phyloP scores from a whole-genome alignment of 495 filamentous ascomycete species.

The Neurospora hispaniola region DNA sequence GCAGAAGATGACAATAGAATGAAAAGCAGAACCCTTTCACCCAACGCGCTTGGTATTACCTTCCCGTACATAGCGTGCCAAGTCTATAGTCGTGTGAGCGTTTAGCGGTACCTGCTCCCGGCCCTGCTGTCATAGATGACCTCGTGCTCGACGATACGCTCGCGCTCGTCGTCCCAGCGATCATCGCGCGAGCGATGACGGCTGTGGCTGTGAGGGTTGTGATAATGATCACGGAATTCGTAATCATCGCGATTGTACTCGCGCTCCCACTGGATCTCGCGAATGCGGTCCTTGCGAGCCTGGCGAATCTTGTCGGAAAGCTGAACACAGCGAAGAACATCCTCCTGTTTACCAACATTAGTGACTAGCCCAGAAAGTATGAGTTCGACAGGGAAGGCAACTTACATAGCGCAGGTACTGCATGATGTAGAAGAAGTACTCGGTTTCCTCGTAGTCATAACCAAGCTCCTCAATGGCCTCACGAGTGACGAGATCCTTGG shows the following conservation, averaged over 20 bases:
- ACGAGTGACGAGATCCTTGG: slow-evolving; percentile 77
- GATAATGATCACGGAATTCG: slow-evolving; percentile 44
- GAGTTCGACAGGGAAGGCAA: slow-evolving; percentile 7
- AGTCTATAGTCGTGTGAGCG: neutral
- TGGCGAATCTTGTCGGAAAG: slow-evolving; percentile 72
- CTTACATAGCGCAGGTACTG: slow-evolving; percentile 81
- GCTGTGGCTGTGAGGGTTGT: slow-evolving; percentile 19
- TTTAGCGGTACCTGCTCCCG: slow-evolving; percentile 20
- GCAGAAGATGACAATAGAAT: neutral
- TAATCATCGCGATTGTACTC: slow-evolving; percentile 46
- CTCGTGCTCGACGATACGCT: slow-evolving; percentile 48
- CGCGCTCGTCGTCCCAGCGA: slow-evolving; percentile 44
- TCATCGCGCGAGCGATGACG: slow-evolving; percentile 23
- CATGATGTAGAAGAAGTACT: slow-evolving; percentile 83
- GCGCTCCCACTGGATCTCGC: slow-evolving; percentile 74
- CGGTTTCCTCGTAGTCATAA: slow-evolving; percentile 88
- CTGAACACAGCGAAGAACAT: slow-evolving; percentile 75
- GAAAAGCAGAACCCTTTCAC: neutral
- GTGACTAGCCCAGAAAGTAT: neutral
- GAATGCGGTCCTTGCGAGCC: slow-evolving; percentile 62
- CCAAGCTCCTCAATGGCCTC: slow-evolving; percentile 80
- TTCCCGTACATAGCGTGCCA: neutral
- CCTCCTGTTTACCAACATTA: slow-evolving; percentile 49
- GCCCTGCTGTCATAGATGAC: slow-evolving; percentile 40
- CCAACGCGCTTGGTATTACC: neutral